Evolutionary conservation across 306 rosid species (phyloP).

Genomic region (Fragaria ananassa): DNA sequence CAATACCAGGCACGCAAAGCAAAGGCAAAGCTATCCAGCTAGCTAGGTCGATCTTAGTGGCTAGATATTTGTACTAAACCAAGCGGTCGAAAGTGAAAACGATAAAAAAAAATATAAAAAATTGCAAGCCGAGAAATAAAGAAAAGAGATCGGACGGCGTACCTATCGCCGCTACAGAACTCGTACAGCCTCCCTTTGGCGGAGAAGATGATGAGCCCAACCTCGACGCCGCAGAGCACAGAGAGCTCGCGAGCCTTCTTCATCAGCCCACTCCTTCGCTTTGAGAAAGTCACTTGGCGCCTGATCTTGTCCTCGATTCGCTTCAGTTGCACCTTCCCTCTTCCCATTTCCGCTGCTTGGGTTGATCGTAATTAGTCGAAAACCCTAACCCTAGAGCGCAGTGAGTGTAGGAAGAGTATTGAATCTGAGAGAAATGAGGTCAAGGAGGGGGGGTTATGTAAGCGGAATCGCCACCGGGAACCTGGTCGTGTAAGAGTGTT

Average conservation of each 20-base stretch:
- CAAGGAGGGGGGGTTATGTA: background rate
- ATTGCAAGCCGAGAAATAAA: background rate
- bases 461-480: background rate
- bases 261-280: constrained; percentile 25
- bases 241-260: constrained; percentile 35
- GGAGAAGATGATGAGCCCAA: constrained; percentile 31
- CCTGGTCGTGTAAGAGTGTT: background rate
- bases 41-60: background rate
- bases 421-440: background rate
- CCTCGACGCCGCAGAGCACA: constrained; percentile 27
- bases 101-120: background rate
- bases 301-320: constrained; percentile 37
- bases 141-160: constrained; percentile 6
- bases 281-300: constrained; percentile 31
- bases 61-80: background rate
- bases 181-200: constrained; percentile 29
- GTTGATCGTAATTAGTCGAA: background rate
- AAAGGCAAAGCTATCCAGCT: background rate
- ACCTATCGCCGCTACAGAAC: constrained; percentile 29
- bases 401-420: background rate
- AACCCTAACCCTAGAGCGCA: background rate
- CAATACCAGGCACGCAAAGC: background rate
- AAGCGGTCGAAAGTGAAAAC: background rate
- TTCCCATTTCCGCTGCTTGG: constrained; percentile 19
- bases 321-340: constrained; percentile 34